Percentiles rank a stretch among this genome's conserved stretches.
Conservation (phyloP, 2,329 filamentous ascomycete genomes). For the Paecilomyces sp. region DNA sequence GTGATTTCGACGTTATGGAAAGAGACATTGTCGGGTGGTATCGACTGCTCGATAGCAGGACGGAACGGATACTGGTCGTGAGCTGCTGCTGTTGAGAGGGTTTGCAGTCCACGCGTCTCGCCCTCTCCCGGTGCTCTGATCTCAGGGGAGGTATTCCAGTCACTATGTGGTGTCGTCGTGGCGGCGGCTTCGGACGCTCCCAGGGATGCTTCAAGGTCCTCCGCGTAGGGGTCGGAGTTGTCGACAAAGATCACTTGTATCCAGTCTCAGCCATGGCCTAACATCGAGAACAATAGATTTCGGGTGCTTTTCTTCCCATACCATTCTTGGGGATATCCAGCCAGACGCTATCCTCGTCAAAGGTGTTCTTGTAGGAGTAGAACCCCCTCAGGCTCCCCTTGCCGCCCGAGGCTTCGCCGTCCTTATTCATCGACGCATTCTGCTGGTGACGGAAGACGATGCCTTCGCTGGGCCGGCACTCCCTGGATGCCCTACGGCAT, state of each 20-base stretch:
- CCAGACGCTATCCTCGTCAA: slow-evolving; percentile 55
- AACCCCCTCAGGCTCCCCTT: slow-evolving; percentile 50
- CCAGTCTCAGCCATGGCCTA: not conserved
- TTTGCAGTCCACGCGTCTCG: slow-evolving; percentile 46
- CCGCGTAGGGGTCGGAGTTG: slow-evolving; percentile 55
- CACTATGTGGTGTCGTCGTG: slow-evolving; percentile 19
- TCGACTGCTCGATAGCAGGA: slow-evolving; percentile 17
- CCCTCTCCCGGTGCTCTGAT: slow-evolving; percentile 20
- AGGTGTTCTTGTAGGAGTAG: slow-evolving; percentile 61
- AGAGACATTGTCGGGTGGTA: slow-evolving; percentile 10
- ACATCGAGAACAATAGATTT: not conserved
- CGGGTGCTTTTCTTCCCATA: slow-evolving; percentile 18
- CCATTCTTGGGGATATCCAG: slow-evolving; percentile 54
- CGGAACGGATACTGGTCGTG: slow-evolving; percentile 27
- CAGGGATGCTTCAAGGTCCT: slow-evolving; percentile 36
- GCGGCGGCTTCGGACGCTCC: slow-evolving; percentile 22
- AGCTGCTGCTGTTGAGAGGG: slow-evolving; percentile 47
- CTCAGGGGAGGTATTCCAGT: slow-evolving; percentile 22
- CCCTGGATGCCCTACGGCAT: slow-evolving; percentile 53
- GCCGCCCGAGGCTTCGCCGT: slow-evolving; percentile 30
- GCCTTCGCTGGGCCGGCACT: slow-evolving; percentile 55
- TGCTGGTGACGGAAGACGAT: slow-evolving; percentile 63
- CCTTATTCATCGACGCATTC: slow-evolving; percentile 60
- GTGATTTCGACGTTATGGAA: slow-evolving; percentile 14
- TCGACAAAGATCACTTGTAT: slow-evolving; percentile 53